These are phyloP conservation scores for Vitis labrusca DNA, from an alignment of 164 flowering plant genomes.

Conservation along the genomic window DNA sequence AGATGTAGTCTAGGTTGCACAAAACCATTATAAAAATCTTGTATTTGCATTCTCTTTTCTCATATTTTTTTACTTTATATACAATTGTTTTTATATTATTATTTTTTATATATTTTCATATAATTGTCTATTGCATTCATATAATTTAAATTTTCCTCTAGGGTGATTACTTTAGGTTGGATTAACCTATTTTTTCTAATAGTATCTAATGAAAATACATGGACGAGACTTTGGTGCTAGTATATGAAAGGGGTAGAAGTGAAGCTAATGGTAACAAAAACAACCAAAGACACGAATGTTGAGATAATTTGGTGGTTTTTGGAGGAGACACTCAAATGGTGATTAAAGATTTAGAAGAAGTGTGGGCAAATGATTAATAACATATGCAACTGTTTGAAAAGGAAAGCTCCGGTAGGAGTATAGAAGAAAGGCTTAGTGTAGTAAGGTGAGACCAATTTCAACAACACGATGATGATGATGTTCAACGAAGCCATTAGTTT, in stretches of 20 bases:
- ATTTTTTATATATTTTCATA: too few relatives aligned
- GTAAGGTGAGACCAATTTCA: too few relatives aligned
- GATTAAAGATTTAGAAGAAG: not conserved
- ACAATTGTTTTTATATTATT: too few relatives aligned
- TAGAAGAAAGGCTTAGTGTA: too few relatives aligned
- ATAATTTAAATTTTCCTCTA: too few relatives aligned
- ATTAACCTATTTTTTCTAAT: too few relatives aligned
- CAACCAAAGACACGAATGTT: not conserved
- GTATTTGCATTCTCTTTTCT: too few relatives aligned
- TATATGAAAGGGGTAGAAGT: not conserved
- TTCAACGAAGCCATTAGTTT: not conserved
- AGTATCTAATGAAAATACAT: not conserved
- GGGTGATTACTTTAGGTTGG: too few relatives aligned
- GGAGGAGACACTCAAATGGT: not conserved
- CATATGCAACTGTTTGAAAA: not conserved
- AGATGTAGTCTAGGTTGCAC: too few relatives aligned
- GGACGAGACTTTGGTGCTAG: not conserved
- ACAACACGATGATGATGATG: not conserved
- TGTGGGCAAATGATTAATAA: not conserved
- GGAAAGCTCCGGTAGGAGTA: not conserved
- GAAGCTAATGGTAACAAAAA: conserved; percentile 4
- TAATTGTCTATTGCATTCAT: too few relatives aligned
- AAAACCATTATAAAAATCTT: too few relatives aligned
- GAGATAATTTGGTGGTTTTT: conserved; percentile 1
- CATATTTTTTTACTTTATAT: too few relatives aligned